These are phyloP conservation scores for Chrysoporthe cubensis DNA, from an alignment of 2,329 filamentous ascomycete species.

Conservation along the genomic window DNA sequence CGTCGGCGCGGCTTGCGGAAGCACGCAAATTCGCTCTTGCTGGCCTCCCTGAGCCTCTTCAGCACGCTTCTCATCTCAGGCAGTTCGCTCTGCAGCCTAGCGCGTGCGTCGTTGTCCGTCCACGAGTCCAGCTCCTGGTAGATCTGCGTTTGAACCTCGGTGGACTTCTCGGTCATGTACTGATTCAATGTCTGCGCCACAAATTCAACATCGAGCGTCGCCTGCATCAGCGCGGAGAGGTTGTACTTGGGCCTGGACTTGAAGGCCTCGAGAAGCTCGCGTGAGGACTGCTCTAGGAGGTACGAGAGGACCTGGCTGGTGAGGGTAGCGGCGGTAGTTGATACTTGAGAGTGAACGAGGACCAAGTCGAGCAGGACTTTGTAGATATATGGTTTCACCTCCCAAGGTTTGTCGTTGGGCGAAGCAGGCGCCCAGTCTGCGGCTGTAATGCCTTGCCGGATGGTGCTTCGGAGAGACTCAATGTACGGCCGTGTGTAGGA, in stretches of 20 bases:
- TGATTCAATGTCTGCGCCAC: slow-evolving; percentile 89
- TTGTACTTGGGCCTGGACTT: slow-evolving; percentile 68
- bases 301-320: slow-evolving; percentile 83
- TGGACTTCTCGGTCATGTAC: slow-evolving; percentile 83
- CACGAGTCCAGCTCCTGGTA: slow-evolving; percentile 89
- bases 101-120: slow-evolving; percentile 85
- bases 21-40: slow-evolving; percentile 85
- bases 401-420: slow-evolving; percentile 60
- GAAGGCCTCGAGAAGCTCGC: slow-evolving; percentile 83
- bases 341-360: slow-evolving; percentile 87
- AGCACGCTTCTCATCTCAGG: slow-evolving; percentile 86
- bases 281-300: slow-evolving; percentile 80
- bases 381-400: slow-evolving; percentile 89
- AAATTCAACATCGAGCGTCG: slow-evolving; percentile 96
- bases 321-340: slow-evolving; percentile 75
- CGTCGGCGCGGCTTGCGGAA: slow-evolving; percentile 66
- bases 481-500: slow-evolving; percentile 85
- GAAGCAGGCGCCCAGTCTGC: slow-evolving; percentile 70
- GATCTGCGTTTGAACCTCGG: slow-evolving; percentile 83
- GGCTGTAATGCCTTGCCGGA: slow-evolving; percentile 72
- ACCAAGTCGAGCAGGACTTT: slow-evolving; percentile 83
- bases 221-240: slow-evolving; percentile 88
- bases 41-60: slow-evolving; percentile 81
- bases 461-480: slow-evolving; percentile 67
- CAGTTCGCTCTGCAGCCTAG: slow-evolving; percentile 80